Percentiles rank a stretch among this genome's conserved stretches.
phyloP scores from a whole-genome alignment of 2,329 filamentous ascomycete genomes.

The Amphichorda felina region DNA sequence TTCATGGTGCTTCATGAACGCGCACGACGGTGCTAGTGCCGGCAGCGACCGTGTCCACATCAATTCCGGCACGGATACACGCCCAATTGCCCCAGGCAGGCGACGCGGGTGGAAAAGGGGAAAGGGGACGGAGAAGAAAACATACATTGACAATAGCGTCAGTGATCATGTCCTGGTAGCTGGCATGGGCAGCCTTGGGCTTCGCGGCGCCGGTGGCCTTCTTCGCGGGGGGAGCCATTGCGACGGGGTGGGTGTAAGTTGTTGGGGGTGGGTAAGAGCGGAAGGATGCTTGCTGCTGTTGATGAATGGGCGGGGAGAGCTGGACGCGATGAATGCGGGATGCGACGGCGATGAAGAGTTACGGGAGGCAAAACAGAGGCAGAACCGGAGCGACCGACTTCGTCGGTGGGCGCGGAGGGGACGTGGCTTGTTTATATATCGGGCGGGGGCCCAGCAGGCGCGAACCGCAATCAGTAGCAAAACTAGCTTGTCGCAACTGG shows the following conservation, averaged over 20 bases:
- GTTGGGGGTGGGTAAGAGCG: background rate
- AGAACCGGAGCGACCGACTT: conserved; percentile 14
- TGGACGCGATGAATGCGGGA: conserved; percentile 7
- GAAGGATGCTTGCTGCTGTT: background rate
- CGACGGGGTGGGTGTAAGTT: conserved; percentile 15
- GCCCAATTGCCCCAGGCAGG: too few relatives aligned
- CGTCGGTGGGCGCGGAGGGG: conserved; percentile 36
- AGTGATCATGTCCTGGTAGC: conserved; percentile 55
- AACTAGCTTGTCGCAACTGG: too few relatives aligned
- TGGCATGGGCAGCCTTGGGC: conserved; percentile 40
- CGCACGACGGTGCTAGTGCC: too few relatives aligned
- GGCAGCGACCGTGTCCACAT: too few relatives aligned
- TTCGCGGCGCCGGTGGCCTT: conserved; percentile 33
- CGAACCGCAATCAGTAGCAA: conserved; percentile 47
- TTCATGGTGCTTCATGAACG: conserved; percentile 20
- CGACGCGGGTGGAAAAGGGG: too few relatives aligned
- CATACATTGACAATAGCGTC: conserved; percentile 50
- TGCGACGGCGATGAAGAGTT: conserved; percentile 2
- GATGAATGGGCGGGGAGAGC: conserved; percentile 7
- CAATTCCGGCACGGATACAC: too few relatives aligned
- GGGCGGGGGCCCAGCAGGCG: conserved; percentile 28
- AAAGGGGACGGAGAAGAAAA: conserved; percentile 14
- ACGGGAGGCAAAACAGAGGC: background rate
- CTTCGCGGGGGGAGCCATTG: conserved; percentile 45
- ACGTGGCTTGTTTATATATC: conserved; percentile 48